Evolutionary conservation across 2,329 filamentous ascomycete species (phyloP), one percentile per base, ranked within the genome.

Genomic region (Cylindrodendrum hubeiense): DNA sequence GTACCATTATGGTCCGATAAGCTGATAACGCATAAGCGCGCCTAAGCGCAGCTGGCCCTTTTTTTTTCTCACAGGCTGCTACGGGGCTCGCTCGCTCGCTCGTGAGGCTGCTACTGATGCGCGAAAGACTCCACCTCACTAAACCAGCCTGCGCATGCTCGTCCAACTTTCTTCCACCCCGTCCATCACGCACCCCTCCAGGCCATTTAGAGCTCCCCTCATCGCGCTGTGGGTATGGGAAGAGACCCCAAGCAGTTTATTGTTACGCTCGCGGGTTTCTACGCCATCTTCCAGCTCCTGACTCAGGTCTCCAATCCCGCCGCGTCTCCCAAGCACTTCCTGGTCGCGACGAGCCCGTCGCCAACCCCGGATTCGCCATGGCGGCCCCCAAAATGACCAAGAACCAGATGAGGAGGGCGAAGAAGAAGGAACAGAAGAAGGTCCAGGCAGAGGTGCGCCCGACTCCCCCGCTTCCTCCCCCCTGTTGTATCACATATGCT

Each of bases 401-500:
- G 85, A 98, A 98, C 82, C 94, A 97, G 82, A 91, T 95, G 85
- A 89, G 94, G 79, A 90, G 95, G 79, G 93, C 94, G 52, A 95
- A 95, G 85, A 97, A 96, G 88, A 98, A 97, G 90, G 92, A 94
- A 75, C 89, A 93, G 78, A 97, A 97, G 83, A 90, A 90, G 75
- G 81, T 88, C 71, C 82, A 86, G 56, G 82, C 87, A 79, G 83
- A 89, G 74, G 88, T 89, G 59, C 68, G 66, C 26, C 12, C 41
- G 9, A 39, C 12, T 24, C 13, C 17, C 17, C 9, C 15, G 12
- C 60, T 2, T 6, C 33, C 9, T 37, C 22, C 30, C 26, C 33
- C 15, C 47, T 19, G 21, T 44, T 17, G 22, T 53, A 49, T 19
- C 15, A 34, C 28, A 33, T 17, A 28, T 59, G 33, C 71, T 74